Conservation (phyloP, 2,329 filamentous ascomycete genomes). For the Cladosporium sphaerospermum region DNA sequence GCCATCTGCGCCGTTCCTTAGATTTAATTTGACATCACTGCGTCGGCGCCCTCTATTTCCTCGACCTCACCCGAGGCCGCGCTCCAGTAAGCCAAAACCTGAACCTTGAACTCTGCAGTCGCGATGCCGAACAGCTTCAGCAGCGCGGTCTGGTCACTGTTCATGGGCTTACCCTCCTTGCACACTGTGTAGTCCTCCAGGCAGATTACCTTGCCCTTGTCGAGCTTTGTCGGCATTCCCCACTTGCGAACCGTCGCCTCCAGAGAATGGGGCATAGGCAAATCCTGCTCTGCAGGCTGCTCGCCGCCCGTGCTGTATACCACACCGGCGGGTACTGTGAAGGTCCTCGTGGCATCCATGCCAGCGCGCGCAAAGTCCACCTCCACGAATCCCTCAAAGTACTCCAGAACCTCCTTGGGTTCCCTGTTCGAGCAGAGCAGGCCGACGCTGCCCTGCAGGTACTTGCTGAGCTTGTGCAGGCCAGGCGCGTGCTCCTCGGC, state of each 20-base stretch:
- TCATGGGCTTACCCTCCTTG: conserved; percentile 74
- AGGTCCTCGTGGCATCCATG: conserved; percentile 63
- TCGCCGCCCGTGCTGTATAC: conserved; percentile 76
- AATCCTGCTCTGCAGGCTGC: conserved; percentile 71
- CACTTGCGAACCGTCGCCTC: conserved; percentile 87
- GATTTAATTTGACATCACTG: conserved; percentile 9
- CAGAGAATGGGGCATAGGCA: conserved; percentile 77
- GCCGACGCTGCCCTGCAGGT: conserved; percentile 77
- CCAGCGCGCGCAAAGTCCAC: conserved; percentile 91
- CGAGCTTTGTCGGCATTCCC: conserved; percentile 81
- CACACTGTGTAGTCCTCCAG: conserved; percentile 71
- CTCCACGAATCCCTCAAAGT: conserved; percentile 66
- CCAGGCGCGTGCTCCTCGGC: conserved; percentile 71
- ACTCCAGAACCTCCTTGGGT: conserved; percentile 59
- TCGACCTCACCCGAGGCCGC: conserved; percentile 29
- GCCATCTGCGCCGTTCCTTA: conserved; percentile 1
- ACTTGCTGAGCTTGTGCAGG: conserved; percentile 60
- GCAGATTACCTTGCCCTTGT: conserved; percentile 80
- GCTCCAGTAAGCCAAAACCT: conserved; percentile 57
- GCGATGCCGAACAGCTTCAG: conserved; percentile 91
- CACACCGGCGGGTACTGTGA: conserved; percentile 75
- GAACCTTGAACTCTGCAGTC: conserved; percentile 82
- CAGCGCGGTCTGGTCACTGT: conserved; percentile 86
- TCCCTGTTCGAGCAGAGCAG: conserved; percentile 82
- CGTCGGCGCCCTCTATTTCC: conserved; percentile 20